Conservation (phyloP, 345 rosid species). For the Abelmoschus esculentus region DNA sequence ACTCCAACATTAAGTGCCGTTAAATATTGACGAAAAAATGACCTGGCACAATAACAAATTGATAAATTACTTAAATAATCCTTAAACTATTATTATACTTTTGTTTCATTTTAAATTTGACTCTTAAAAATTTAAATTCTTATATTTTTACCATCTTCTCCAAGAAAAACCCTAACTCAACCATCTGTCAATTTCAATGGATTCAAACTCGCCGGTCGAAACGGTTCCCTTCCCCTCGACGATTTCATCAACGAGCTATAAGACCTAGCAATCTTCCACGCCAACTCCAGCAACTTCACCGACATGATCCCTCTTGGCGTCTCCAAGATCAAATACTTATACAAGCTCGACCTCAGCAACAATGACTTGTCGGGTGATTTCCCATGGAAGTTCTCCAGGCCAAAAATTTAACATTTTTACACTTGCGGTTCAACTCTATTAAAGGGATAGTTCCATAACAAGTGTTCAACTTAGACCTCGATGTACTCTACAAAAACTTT, state of each 20-base stretch:
- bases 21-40: too few relatives aligned
- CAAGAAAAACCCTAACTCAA: too few relatives aligned
- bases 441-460: constrained; percentile 26
- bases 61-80: too few relatives aligned
- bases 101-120: too few relatives aligned
- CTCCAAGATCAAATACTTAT: constrained; percentile 19
- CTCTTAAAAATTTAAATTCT: too few relatives aligned
- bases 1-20: too few relatives aligned
- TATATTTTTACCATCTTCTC: too few relatives aligned
- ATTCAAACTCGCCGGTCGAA: constrained; percentile 11
- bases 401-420: constrained; percentile 30
- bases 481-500: constrained; percentile 36
- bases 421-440: constrained; percentile 42
- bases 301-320: constrained; percentile 6
- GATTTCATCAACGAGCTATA: constrained; percentile 23
- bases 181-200: constrained; percentile 39
- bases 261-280: constrained; percentile 46
- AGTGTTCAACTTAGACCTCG: constrained; percentile 34
- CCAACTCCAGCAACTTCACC: constrained; percentile 39
- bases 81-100: too few relatives aligned
- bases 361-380: constrained; percentile 30
- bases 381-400: constrained; percentile 26
- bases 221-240: background rate
- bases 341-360: constrained; percentile 57
- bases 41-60: too few relatives aligned